Percentiles rank a stretch among this genome's conserved stretches.
Evolutionary conservation across 306 rosid species (phyloP).

Genomic region (Quercus parvula): DNA sequence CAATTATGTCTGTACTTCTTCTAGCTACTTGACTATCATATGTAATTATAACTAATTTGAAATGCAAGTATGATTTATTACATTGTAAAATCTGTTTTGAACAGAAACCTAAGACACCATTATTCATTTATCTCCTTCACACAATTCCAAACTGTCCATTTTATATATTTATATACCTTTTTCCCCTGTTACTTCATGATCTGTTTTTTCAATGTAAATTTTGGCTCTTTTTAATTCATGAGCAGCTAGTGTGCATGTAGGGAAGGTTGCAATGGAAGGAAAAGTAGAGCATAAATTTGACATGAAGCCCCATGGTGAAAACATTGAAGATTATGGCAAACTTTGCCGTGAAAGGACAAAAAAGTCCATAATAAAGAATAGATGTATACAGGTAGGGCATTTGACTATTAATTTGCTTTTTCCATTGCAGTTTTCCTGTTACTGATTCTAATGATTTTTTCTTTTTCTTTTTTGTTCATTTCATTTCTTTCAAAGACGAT

Average conservation of each 20-base stretch:
- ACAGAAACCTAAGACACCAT: too few relatives aligned
- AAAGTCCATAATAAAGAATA: slow-evolving; percentile 75
- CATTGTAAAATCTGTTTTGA: too few relatives aligned
- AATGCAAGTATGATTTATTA: too few relatives aligned
- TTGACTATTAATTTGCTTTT: slow-evolving; percentile 8
- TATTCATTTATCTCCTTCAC: too few relatives aligned
- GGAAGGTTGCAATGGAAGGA: slow-evolving; percentile 82
- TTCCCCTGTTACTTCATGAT: background rate
- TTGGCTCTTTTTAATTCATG: slow-evolving; percentile 8
- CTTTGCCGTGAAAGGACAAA: slow-evolving; percentile 95
- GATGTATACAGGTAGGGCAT: slow-evolving; percentile 79
- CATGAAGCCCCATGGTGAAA: slow-evolving; percentile 92
- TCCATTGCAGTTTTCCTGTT: slow-evolving; percentile 3
- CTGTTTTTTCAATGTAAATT: background rate
- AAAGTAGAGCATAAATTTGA: slow-evolving; percentile 97
- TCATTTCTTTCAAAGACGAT: slow-evolving; percentile 58
- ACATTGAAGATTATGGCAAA: slow-evolving; percentile 85
- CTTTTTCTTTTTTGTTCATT: slow-evolving; percentile 25
- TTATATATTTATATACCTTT: too few relatives aligned
- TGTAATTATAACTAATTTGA: too few relatives aligned
- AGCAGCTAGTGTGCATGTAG: slow-evolving; percentile 33
- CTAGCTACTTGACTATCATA: too few relatives aligned
- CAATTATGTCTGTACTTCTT: too few relatives aligned
- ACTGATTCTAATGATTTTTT: slow-evolving; percentile 1
- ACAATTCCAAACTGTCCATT: too few relatives aligned